phyloP scores from a whole-genome alignment of 73 alveolate genomes.

The Blepharisma stoltei region DNA sequence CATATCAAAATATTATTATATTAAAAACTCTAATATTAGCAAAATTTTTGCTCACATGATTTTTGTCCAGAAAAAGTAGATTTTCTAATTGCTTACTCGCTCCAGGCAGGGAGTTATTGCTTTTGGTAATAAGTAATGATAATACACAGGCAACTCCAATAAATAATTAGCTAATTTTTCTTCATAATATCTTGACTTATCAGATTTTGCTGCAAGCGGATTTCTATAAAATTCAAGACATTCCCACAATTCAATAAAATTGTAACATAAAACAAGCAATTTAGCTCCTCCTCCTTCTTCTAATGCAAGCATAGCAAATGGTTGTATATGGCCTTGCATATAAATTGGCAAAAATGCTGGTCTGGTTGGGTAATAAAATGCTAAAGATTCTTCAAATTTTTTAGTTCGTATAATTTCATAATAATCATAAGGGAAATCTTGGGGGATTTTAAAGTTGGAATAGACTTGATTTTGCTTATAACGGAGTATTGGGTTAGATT shows the following conservation, averaged over 20 bases:
- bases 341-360: slow-evolving; percentile 2
- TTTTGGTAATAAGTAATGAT: not conserved
- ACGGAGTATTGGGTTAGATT: not conserved
- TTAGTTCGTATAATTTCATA: not conserved
- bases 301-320: slow-evolving; percentile 11
- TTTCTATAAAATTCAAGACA: not conserved
- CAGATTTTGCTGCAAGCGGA: slow-evolving; percentile 4
- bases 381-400: slow-evolving; percentile 16
- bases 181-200: slow-evolving; percentile 3
- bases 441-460: slow-evolving; percentile 18
- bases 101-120: no score
- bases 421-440: slow-evolving; percentile 20
- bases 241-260: slow-evolving; percentile 22
- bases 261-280: slow-evolving; percentile 1
- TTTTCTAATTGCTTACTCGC: no score
- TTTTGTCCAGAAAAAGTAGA: no score
- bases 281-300: slow-evolving; percentile 7
- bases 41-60: no score
- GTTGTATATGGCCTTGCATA: slow-evolving; percentile 19
- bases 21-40: no score
- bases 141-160: slow-evolving; percentile 7
- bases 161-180: not conserved
- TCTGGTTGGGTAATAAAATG: not conserved
- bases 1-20: no score
- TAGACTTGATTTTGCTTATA: not conserved